Evolutionary conservation across 2,329 filamentous ascomycete genomes (phyloP), one percentile per base, ranked within the genome.

Genomic region (Thelonectria discophora): DNA sequence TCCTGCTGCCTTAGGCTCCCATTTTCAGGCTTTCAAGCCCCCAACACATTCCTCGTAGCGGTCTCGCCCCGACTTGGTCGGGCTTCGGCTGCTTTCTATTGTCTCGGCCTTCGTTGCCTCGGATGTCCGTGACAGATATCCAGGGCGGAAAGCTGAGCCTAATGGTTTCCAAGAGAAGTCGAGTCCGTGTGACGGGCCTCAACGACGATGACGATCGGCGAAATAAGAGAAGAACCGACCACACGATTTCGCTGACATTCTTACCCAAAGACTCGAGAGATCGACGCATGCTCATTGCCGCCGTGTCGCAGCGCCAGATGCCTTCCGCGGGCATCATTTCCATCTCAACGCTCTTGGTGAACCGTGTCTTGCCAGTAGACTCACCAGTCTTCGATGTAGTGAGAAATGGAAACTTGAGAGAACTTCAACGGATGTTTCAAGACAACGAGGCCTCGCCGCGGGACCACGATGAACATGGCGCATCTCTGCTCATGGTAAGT

Each of bases 401-500:
- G 2, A 11, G 8, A 13, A 10, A 24, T 10, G 60, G 65, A 1
- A 21, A 39, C 3, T 5, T 60, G 7, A 6, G 34, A 10, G 43
- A 58, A 8, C 37, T 65, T 1, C 24, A 46, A 15, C n/a, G 34
- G 3, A 56, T 72, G 65, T 39, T 72, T 0, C 40, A 45, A 20
- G 24, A 27, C 0, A 60, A 60, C 0, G 13, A 53, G 3, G 69
- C 68, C 1, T 69, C 66, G 5, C 48, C 64, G 1, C 57, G 57
- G 49, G 70, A 71, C 20, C 65, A 72, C 21, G 67, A 70, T 24
- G 62, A 72, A 45, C 5, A 47, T 12, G 68, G 66, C 3, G 46
- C 60, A 2, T 66, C 65, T 2, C 43, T 72, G 5, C 55, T 72
- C 0, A 55, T 60, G 47, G 69, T 71, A n/a, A 55, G 64, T 61